A percentile compares a stretch with the other conserved stretches of the same genome.
These are phyloP conservation scores for Cyclotella baltica DNA, from an alignment of 108 stramenopile genomes.

Conservation along the genomic window DNA sequence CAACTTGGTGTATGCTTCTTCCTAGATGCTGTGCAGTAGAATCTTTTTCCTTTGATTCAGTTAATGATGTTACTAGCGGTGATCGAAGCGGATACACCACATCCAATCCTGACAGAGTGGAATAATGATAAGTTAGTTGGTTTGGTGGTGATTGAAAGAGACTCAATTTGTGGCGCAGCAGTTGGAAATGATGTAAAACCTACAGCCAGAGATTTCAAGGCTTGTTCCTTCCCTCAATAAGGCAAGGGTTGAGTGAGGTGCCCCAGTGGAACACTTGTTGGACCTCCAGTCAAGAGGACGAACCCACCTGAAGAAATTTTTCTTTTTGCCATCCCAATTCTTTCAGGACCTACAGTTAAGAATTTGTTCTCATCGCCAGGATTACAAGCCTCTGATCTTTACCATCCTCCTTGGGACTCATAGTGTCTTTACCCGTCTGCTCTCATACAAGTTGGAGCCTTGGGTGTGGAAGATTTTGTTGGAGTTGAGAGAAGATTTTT, in stretches of 20 bases:
- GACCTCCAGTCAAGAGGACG: conserved; percentile 1
- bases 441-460: background rate
- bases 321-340: background rate
- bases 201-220: background rate
- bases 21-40: background rate
- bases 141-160: background rate
- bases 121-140: conserved; percentile 1
- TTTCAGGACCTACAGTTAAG: background rate
- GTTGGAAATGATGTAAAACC: background rate
- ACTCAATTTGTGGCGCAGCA: conserved; percentile 1
- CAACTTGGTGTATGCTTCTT: background rate
- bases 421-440: background rate
- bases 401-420: background rate
- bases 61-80: background rate
- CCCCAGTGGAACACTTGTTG: background rate
- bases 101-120: background rate
- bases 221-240: background rate
- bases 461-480: conserved; percentile 8
- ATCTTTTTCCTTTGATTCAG: background rate
- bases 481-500: background rate
- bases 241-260: background rate
- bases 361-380: background rate
- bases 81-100: conserved; percentile 1
- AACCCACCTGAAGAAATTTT: background rate
- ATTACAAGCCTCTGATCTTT: background rate